Percentiles rank a stretch among this genome's conserved stretches.
These are phyloP conservation scores for Eimeria brunetti DNA, from an alignment of 169 alveolate species.

Conservation along the genomic window DNA sequence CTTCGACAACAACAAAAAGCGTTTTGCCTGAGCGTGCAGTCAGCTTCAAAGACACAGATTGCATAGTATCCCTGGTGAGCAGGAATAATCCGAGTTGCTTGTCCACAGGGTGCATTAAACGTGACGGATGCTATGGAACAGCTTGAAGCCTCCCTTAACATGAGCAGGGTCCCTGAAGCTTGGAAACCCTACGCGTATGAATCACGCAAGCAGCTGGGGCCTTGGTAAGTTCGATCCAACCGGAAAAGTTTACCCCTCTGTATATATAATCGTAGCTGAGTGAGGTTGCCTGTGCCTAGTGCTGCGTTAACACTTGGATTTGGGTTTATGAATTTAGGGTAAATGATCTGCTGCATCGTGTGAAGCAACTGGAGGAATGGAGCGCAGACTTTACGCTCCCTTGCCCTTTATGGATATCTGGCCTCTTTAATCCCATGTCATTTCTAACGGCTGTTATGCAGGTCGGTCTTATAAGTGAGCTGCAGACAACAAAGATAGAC, in stretches of 20 bases:
- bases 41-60: not conserved
- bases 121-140: constrained; percentile 97
- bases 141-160: constrained; percentile 86
- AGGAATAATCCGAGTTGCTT: not conserved
- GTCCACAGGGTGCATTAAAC: constrained; percentile 87
- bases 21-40: not conserved
- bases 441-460: constrained; percentile 97
- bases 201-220: constrained; percentile 93
- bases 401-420: constrained; percentile 88
- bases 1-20: not conserved
- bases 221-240: constrained; percentile 87
- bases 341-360: constrained; percentile 92
- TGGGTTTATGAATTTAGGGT: constrained; percentile 65
- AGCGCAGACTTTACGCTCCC: constrained; percentile 90
- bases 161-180: constrained; percentile 91
- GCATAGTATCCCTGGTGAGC: not conserved
- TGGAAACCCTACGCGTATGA: constrained; percentile 95
- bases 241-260: not conserved
- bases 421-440: constrained; percentile 97
- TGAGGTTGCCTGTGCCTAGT: not conserved
- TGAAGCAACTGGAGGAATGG: constrained; percentile 91
- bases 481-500: not conserved
- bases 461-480: constrained; percentile 34
- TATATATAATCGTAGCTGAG: not conserved
- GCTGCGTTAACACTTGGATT: not conserved